Percentiles rank a stretch among this genome's conserved stretches.
phyloP scores from a whole-genome alignment of 2,329 filamentous ascomycete species.

The Neofusicoccum laricinum region DNA sequence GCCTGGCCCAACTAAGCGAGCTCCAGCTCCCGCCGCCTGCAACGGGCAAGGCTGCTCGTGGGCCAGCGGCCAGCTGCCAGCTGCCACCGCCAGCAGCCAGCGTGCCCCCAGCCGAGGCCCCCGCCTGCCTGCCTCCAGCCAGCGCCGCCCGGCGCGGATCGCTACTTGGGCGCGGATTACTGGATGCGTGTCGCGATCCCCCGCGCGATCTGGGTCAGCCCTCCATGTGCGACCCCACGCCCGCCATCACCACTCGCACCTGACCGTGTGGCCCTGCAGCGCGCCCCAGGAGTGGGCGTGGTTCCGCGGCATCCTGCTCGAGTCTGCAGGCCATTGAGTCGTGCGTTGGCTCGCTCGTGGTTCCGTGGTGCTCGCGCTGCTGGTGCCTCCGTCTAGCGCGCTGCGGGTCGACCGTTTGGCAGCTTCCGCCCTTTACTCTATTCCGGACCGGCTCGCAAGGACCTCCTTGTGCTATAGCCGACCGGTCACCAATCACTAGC shows the following conservation, averaged over 20 bases:
- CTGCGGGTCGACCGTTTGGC: slow-evolving; percentile 1
- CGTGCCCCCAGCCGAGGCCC: too few species aligned
- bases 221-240: background rate
- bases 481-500: background rate
- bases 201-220: background rate
- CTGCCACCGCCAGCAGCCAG: too few species aligned
- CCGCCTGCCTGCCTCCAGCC: background rate
- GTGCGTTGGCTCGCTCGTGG: too few species aligned
- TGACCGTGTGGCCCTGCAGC: background rate
- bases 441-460: background rate
- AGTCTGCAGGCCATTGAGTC: background rate
- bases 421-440: background rate
- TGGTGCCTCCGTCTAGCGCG: background rate
- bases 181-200: background rate
- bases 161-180: background rate
- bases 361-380: background rate
- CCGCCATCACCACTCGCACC: background rate
- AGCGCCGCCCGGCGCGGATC: background rate
- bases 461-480: background rate
- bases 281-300: background rate
- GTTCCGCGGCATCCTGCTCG: background rate
- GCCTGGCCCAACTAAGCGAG: background rate
- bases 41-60: too few species aligned
- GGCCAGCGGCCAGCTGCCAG: too few species aligned
- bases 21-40: background rate